These are phyloP conservation scores for Climacium dendroides DNA, from an alignment of 225 moss, liverwort and hornwort species.

Conservation along the genomic window DNA sequence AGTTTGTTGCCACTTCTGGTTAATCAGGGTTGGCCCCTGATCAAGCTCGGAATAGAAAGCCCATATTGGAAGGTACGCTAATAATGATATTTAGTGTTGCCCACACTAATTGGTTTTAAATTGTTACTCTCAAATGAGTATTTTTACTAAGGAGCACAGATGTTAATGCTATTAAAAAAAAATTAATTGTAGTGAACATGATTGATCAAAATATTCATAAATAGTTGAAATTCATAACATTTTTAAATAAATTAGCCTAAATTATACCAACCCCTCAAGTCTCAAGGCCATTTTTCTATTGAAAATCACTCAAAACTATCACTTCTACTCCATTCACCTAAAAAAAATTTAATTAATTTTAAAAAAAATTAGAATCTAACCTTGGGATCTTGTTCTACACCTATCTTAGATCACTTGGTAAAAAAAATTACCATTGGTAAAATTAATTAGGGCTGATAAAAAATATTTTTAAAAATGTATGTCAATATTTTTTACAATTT, in stretches of 20 bases:
- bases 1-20: not conserved
- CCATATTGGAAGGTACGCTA: not conserved
- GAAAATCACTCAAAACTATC: too few species aligned
- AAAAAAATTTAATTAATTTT: too few species aligned
- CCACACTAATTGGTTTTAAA: not conserved
- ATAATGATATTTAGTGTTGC: not conserved
- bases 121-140: not conserved
- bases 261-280: too few species aligned
- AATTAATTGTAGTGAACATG: accelerated
- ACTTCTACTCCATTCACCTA: too few species aligned
- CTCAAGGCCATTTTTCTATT: too few species aligned
- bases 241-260: not conserved
- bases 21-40: not conserved
- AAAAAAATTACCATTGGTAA: too few species aligned
- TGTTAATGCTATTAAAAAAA: too few species aligned
- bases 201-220: not conserved
- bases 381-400: too few species aligned
- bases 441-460: too few species aligned
- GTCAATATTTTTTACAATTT: too few species aligned
- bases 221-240: not conserved
- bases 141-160: not conserved
- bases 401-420: too few species aligned
- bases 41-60: not conserved
- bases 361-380: too few species aligned
- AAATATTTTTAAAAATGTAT: not conserved